Percentiles rank a stretch among this genome's conserved stretches.
These are phyloP conservation scores for Coniferiporia weirii DNA, from an alignment of 1,284 basidiomycete genomes.

Conservation along the genomic window DNA sequence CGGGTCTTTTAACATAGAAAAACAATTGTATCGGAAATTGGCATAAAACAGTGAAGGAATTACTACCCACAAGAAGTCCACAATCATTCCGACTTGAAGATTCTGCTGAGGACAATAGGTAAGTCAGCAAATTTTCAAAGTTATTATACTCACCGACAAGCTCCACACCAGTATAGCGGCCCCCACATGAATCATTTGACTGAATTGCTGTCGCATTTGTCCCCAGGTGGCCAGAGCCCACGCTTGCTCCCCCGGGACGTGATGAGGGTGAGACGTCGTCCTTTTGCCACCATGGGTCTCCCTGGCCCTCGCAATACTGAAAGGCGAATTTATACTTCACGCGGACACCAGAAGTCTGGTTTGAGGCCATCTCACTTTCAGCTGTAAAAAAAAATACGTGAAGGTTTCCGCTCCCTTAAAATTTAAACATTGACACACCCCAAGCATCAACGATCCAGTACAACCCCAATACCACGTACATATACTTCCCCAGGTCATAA, in stretches of 20 bases:
- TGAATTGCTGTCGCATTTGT: too few relatives aligned
- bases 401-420: background rate
- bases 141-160: too few relatives aligned
- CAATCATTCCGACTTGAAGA: too few relatives aligned
- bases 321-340: constrained; percentile 76
- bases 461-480: constrained; percentile 68
- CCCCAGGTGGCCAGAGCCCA: too few relatives aligned
- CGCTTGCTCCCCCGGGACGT: too few relatives aligned
- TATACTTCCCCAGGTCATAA: constrained; percentile 51
- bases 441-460: constrained; percentile 67
- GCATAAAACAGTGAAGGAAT: too few relatives aligned
- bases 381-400: constrained; percentile 35
- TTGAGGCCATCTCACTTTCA: constrained; percentile 55
- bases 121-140: too few relatives aligned
- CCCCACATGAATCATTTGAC: too few relatives aligned
- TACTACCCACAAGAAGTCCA: too few relatives aligned
- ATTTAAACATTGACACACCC: constrained; percentile 42
- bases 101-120: too few relatives aligned
- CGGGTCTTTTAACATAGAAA: background rate
- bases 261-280: background rate
- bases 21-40: background rate
- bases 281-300: constrained; percentile 29
- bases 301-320: constrained; percentile 71
- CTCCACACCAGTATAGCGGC: too few relatives aligned
- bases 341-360: constrained; percentile 36